Conservation (phyloP, 495 filamentous ascomycete genomes). For the Daldinia concentrica region DNA sequence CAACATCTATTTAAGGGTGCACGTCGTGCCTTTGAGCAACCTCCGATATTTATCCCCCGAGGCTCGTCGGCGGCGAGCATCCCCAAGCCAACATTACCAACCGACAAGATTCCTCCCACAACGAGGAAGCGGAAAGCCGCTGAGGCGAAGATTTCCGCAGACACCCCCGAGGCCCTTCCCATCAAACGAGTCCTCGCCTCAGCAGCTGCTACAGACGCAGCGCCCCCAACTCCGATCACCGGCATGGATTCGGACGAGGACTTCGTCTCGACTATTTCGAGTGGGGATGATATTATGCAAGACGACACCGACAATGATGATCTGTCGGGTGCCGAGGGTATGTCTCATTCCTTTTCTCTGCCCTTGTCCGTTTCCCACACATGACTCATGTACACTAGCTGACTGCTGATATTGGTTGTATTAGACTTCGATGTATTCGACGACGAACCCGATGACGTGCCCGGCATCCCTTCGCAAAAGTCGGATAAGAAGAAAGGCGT, state of each 20-base stretch:
- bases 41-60: conserved; percentile 6
- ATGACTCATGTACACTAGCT: neutral
- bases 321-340: conserved; percentile 80
- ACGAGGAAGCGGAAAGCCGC: conserved; percentile 93
- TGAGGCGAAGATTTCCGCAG: conserved; percentile 70
- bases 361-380: neutral
- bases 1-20: neutral
- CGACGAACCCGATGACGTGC: conserved; percentile 76
- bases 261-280: conserved; percentile 86
- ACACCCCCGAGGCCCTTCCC: conserved; percentile 50
- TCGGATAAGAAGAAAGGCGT: conserved; percentile 71
- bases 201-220: conserved; percentile 56
- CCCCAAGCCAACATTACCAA: conserved; percentile 25
- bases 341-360: conserved; percentile 39
- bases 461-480: conserved; percentile 82
- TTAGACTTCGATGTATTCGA: conserved; percentile 72
- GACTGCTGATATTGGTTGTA: conserved; percentile 5
- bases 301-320: conserved; percentile 78
- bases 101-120: conserved; percentile 67
- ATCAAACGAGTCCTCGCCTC: conserved; percentile 64
- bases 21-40: conserved; percentile 9
- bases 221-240: conserved; percentile 71
- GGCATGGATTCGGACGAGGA: conserved; percentile 98
- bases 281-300: conserved; percentile 75
- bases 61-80: conserved; percentile 42